A percentile compares a stretch with the other conserved stretches of the same genome.
These are phyloP conservation scores for Entophlyctis helioformis DNA, from an alignment of 192 early-diverging fungal species.

Conservation along the genomic window DNA sequence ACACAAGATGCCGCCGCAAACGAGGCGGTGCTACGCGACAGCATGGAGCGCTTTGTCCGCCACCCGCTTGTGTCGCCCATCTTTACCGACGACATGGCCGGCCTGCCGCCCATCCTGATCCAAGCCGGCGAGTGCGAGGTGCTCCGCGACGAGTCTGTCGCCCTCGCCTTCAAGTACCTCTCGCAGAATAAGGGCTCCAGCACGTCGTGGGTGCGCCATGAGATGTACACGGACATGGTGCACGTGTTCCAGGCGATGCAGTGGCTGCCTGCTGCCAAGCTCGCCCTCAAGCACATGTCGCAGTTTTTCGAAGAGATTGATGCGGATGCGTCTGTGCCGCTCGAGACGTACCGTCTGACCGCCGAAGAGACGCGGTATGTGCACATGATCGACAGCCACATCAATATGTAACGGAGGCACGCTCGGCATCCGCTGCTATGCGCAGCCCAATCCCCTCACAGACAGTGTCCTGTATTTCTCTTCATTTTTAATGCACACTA, in stretches of 20 bases:
- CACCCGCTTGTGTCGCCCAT: constrained; percentile 34
- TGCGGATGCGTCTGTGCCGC: no score
- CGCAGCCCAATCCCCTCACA: no score
- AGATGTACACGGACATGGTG: constrained; percentile 34
- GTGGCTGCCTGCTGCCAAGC: constrained; percentile 5
- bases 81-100: constrained; percentile 14
- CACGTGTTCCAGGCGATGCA: constrained; percentile 23
- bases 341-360: no score
- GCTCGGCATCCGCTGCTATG: no score
- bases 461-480: no score
- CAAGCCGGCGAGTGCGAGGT: constrained; percentile 29
- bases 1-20: not conserved
- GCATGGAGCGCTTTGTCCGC: constrained; percentile 14
- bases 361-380: no score
- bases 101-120: constrained; percentile 27
- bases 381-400: no score
- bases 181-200: constrained; percentile 1
- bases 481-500: no score
- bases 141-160: constrained; percentile 28
- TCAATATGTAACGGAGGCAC: no score
- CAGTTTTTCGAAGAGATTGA: constrained; percentile 14
- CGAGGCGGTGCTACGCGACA: constrained; percentile 7
- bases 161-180: constrained; percentile 24
- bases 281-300: constrained; percentile 5
- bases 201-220: constrained; percentile 22